Evolutionary conservation across 768 basidiomycete species (phyloP).

Genomic region (Saitozyma sp.): DNA sequence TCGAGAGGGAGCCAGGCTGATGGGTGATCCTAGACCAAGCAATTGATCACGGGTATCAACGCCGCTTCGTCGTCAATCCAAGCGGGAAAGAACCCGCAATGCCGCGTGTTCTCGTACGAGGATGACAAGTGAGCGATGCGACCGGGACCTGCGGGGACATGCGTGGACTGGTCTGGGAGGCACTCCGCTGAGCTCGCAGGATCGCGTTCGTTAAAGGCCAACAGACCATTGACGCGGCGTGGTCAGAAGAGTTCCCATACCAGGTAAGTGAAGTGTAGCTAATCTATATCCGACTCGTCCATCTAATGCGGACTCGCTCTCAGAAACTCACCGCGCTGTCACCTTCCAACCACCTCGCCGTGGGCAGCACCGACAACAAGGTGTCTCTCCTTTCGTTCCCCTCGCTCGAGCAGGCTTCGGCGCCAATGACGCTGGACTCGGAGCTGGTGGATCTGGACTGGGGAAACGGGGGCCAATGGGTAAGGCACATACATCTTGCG

Average conservation of each 20-base stretch:
- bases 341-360: slow-evolving; percentile 64
- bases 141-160: neutral
- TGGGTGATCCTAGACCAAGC: slow-evolving; percentile 49
- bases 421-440: slow-evolving; percentile 58
- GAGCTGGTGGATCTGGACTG: slow-evolving; percentile 88
- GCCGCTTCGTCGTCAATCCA: slow-evolving; percentile 65
- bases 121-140: slow-evolving; percentile 47
- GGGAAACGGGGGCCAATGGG: slow-evolving; percentile 58
- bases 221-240: slow-evolving; percentile 64
- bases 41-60: slow-evolving; percentile 82
- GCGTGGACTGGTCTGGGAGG: no score
- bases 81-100: slow-evolving; percentile 77
- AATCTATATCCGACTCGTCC: slow-evolving; percentile 7
- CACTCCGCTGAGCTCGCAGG: slow-evolving; percentile 53
- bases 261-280: slow-evolving; percentile 66
- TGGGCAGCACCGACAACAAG: slow-evolving; percentile 69
- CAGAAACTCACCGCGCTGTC: slow-evolving; percentile 89
- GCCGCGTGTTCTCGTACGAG: slow-evolving; percentile 62
- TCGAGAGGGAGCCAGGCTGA: slow-evolving; percentile 2
- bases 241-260: slow-evolving; percentile 68
- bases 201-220: slow-evolving; percentile 59
- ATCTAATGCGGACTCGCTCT: neutral
- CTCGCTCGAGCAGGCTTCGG: slow-evolving; percentile 57
- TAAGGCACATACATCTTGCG: slow-evolving; percentile 12
- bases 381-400: slow-evolving; percentile 70